A percentile compares a stretch with the other conserved stretches of the same genome.
These are phyloP conservation scores for Gracilaria gracilis DNA, from an alignment of 23 red algal species.

Conservation along the genomic window DNA sequence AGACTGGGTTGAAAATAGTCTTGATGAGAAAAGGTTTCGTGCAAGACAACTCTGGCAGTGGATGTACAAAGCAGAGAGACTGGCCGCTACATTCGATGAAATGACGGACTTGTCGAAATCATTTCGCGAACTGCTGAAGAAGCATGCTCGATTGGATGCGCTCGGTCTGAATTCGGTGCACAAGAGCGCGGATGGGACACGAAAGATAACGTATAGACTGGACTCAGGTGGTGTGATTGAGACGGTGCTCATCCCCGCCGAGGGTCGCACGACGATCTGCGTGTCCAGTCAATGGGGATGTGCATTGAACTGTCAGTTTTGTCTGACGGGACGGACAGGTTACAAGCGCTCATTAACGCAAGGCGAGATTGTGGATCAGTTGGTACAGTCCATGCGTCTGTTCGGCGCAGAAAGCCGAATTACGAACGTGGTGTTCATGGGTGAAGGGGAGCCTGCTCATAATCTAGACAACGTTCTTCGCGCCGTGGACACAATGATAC, in stretches of 20 bases:
- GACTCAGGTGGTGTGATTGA: constrained; percentile 82
- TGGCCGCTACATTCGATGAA: constrained; percentile 75
- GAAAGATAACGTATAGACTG: constrained; percentile 78
- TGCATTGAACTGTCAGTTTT: constrained; percentile 98
- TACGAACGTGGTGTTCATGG: constrained; percentile 95
- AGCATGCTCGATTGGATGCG: constrained; percentile 56
- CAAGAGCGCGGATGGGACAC: constrained; percentile 85
- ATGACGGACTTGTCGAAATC: constrained; percentile 86
- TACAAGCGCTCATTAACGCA: constrained; percentile 69
- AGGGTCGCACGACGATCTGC: constrained; percentile 87
- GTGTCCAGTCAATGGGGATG: constrained; percentile 90
- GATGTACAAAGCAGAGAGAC: constrained; percentile 79
- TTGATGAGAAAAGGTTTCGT: constrained; percentile 82
- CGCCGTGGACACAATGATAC: constrained; percentile 79
- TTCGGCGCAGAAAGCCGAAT: constrained; percentile 69
- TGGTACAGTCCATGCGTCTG: constrained; percentile 73
- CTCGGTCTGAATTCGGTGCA: constrained; percentile 71
- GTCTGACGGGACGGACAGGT: constrained; percentile 88
- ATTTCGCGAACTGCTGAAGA: constrained; percentile 73
- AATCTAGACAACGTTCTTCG: constrained; percentile 90
- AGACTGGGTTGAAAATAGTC: constrained; percentile 58
- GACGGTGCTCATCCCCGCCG: constrained; percentile 87
- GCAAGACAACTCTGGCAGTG: constrained; percentile 96
- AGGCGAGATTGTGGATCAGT: constrained; percentile 98
- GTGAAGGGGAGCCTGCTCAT: constrained; percentile 92